Base-by-base conservation (phyloP, 1,139 yeast species). In the Zygoascus sp. region DNA sequence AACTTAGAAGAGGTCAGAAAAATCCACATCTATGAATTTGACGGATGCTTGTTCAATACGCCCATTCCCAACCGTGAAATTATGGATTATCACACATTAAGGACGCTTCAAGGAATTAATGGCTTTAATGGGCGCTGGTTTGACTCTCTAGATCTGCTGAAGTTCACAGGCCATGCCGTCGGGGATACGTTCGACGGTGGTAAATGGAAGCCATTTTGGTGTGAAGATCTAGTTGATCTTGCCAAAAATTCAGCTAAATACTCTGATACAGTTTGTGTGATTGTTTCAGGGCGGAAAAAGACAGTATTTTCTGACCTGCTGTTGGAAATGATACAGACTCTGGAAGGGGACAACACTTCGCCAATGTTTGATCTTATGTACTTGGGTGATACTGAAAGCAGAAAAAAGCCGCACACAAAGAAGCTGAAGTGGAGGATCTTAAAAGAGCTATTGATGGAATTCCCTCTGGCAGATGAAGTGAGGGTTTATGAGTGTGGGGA, bases 21-120 rank as follows among this genome's bases (percentile, higher is more conserved):
- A 3, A 55, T 74, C 3, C 74, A 73, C 53, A 58, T 74, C 13
- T 75, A 71, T 54, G 79, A 74, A 52, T 74, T 75, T 50, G 80
- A 75, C 55, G 70, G 73, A 43, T 72, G 78, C 0, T 56, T 75
- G 15, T 73, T 73, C 54, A 55, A 59, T 23, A 67, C 77, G 2
- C 78, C 79, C 1, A 54, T 58, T 1, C 76, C 77, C 0, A 74
- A 73, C 52, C 66, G 67, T 1, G 57, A 59, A 11, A 52, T 75
- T 9, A 65, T 67, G 52, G 58, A 67, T 15, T 57, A 59, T 6
- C 48, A 57, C 7, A 50, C 72, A 1, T 46, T 65, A 5, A 61
- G 60, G 8, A 39, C 60, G 25, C 45, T 71, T 2, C 56, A 45
- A 23, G 50, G 63, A 13, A 55, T 58, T 6, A 56, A 57, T 34